Evolutionary conservation across 2,329 filamentous ascomycete species (phyloP).

Genomic region (Sphaceloma murrayae): DNA sequence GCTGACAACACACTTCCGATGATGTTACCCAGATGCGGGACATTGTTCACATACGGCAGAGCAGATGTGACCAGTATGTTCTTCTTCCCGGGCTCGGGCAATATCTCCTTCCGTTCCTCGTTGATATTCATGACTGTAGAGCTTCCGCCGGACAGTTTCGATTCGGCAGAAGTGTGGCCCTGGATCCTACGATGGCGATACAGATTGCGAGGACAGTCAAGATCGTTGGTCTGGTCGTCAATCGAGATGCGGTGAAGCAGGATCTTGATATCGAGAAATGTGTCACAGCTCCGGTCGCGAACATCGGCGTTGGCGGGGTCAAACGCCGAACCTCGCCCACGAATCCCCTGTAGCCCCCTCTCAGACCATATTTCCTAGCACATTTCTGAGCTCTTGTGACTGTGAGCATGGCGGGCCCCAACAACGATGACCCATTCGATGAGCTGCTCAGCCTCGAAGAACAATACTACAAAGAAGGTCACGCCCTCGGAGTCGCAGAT

Average conservation of each 20-base stretch:
- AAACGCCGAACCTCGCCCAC: slow-evolving; percentile 4
- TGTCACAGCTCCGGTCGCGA: slow-evolving; percentile 1
- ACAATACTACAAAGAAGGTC: slow-evolving; percentile 73
- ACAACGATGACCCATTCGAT: slow-evolving; percentile 38
- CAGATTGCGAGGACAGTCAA: neutral
- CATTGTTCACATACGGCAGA: slow-evolving; percentile 72
- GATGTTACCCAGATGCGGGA: slow-evolving; percentile 77
- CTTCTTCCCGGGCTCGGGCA: slow-evolving; percentile 51
- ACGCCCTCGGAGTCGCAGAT: slow-evolving; percentile 62
- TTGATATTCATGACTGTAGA: slow-evolving; percentile 19
- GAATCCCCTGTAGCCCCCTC: too few species aligned
- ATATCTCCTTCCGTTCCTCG: slow-evolving; percentile 32
- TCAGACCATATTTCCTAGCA: too few species aligned
- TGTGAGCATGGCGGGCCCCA: too few species aligned
- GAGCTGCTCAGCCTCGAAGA: slow-evolving; percentile 52
- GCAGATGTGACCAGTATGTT: slow-evolving; percentile 89
- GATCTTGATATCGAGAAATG: neutral
- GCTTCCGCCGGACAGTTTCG: too few species aligned
- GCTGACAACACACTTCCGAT: slow-evolving; percentile 80
- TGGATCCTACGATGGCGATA: neutral
- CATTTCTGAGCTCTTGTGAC: too few species aligned
- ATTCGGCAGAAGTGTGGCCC: too few species aligned
- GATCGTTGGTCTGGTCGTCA: neutral
- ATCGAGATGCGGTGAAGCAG: neutral
- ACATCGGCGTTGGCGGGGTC: slow-evolving; percentile 14